phyloP scores from a whole-genome alignment of 2,329 filamentous ascomycete species.

The Akanthomyces lecanii region DNA sequence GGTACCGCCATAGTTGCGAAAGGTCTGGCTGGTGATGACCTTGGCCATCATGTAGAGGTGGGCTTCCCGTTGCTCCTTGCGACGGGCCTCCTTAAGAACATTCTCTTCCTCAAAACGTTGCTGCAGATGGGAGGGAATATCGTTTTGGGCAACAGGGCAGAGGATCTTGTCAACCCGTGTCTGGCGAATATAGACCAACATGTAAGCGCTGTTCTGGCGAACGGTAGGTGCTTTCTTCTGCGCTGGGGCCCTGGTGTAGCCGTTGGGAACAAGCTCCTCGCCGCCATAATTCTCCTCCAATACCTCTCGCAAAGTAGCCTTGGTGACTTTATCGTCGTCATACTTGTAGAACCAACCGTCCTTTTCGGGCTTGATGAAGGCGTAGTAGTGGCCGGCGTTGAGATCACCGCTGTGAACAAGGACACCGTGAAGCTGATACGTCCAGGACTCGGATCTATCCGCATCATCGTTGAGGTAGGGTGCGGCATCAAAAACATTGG shows the following conservation, averaged over 20 bases:
- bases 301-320: slow-evolving; percentile 84
- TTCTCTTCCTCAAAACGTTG: slow-evolving; percentile 77
- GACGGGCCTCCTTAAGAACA: slow-evolving; percentile 66
- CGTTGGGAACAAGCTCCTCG: slow-evolving; percentile 60
- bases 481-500: slow-evolving; percentile 75
- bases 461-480: slow-evolving; percentile 84
- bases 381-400: slow-evolving; percentile 97
- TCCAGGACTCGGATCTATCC: slow-evolving; percentile 83
- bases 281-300: slow-evolving; percentile 96
- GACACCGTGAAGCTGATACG: slow-evolving; percentile 90
- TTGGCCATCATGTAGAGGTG: slow-evolving; percentile 87
- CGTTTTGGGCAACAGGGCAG: slow-evolving; percentile 66
- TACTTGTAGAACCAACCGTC: slow-evolving; percentile 96
- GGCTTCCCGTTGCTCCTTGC: slow-evolving; percentile 88
- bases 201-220: slow-evolving; percentile 84
- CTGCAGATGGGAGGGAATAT: slow-evolving; percentile 65
- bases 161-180: slow-evolving; percentile 79
- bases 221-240: slow-evolving; percentile 56
- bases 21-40: slow-evolving; percentile 77
- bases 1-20: slow-evolving; percentile 74
- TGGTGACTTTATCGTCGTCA: slow-evolving; percentile 96
- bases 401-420: slow-evolving; percentile 94
- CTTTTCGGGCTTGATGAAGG: slow-evolving; percentile 89
- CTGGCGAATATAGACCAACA: slow-evolving; percentile 96
- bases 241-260: slow-evolving; percentile 41